Conservation (phyloP, 345 rosid species). For the Sonneratia caseolaris region DNA sequence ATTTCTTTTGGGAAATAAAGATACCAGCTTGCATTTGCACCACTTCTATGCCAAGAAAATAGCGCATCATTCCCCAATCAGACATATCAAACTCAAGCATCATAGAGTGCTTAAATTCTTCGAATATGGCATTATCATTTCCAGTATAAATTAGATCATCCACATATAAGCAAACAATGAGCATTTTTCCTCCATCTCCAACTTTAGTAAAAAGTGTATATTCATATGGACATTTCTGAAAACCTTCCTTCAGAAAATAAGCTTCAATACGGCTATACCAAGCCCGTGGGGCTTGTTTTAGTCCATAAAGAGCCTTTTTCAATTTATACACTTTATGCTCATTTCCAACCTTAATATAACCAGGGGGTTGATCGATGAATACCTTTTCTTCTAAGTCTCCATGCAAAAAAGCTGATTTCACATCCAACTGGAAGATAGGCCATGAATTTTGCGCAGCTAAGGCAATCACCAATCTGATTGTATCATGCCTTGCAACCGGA, state of each 20-base stretch:
- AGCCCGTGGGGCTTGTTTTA: too few species aligned
- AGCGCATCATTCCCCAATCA: slow-evolving; percentile 3
- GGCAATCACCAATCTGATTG: too few species aligned
- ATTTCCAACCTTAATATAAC: background rate
- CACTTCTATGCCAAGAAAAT: slow-evolving; percentile 7
- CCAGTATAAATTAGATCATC: background rate
- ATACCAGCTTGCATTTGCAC: background rate
- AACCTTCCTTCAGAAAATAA: too few species aligned
- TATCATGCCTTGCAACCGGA: too few species aligned
- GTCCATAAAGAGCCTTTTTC: too few species aligned
- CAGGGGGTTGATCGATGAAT: background rate
- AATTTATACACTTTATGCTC: too few species aligned
- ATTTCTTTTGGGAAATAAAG: background rate
- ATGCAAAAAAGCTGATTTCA: too few species aligned
- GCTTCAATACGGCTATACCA: too few species aligned
- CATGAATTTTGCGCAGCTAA: too few species aligned
- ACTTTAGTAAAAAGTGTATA: too few species aligned
- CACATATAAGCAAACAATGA: background rate
- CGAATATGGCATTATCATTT: background rate
- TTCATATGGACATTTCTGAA: too few species aligned
- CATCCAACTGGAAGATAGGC: too few species aligned
- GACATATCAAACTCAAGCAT: slow-evolving; percentile 3
- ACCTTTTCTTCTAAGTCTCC: slow-evolving; percentile 1
- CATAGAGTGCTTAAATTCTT: background rate
- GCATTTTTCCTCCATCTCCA: background rate